Evolutionary conservation across 2,329 filamentous ascomycete genomes (phyloP).

Genomic region (Epichloe aotearoae): DNA sequence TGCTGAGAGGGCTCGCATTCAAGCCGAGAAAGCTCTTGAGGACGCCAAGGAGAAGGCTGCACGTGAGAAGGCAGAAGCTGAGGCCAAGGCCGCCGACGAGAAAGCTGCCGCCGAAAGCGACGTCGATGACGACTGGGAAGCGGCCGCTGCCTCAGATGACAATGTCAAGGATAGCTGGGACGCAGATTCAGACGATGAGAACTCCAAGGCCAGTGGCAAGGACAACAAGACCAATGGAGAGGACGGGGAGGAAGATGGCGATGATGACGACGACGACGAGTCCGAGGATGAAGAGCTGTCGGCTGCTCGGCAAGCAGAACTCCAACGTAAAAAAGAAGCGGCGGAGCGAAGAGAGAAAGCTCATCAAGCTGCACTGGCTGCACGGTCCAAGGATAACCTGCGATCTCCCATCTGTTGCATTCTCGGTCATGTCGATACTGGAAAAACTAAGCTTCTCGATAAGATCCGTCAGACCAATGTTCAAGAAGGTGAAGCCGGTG

Average conservation of each 20-base stretch:
- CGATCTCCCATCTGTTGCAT: slow-evolving; percentile 99
- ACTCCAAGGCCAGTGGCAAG: slow-evolving; percentile 12
- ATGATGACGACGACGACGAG: slow-evolving; percentile 14
- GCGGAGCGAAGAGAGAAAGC: slow-evolving; percentile 79
- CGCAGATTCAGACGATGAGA: slow-evolving; percentile 64
- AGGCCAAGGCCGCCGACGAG: slow-evolving; percentile 38
- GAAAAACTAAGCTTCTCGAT: slow-evolving; percentile 98
- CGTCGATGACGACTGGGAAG: slow-evolving; percentile 78
- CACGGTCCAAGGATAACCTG: slow-evolving; percentile 84
- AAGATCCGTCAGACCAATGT: slow-evolving; percentile 98
- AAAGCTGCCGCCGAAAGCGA: slow-evolving; percentile 45
- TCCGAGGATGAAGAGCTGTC: slow-evolving; percentile 56
- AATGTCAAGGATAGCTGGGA: slow-evolving; percentile 94
- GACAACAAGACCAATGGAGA: slow-evolving; percentile 20
- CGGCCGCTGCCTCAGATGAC: slow-evolving; percentile 57
- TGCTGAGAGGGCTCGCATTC: slow-evolving; percentile 53
- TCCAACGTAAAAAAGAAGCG: slow-evolving; percentile 71
- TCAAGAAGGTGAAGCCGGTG: slow-evolving; percentile 96
- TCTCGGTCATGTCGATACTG: slow-evolving; percentile 98
- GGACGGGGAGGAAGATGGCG: slow-evolving; percentile 24
- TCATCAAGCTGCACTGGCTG: slow-evolving; percentile 81
- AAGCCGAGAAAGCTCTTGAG: slow-evolving; percentile 54
- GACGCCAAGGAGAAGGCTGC: slow-evolving; percentile 49
- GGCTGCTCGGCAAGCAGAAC: slow-evolving; percentile 59
- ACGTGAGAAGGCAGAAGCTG: slow-evolving; percentile 41